phyloP scores from a whole-genome alignment of 768 basidiomycete genomes.

The Auricularia heimuer region DNA sequence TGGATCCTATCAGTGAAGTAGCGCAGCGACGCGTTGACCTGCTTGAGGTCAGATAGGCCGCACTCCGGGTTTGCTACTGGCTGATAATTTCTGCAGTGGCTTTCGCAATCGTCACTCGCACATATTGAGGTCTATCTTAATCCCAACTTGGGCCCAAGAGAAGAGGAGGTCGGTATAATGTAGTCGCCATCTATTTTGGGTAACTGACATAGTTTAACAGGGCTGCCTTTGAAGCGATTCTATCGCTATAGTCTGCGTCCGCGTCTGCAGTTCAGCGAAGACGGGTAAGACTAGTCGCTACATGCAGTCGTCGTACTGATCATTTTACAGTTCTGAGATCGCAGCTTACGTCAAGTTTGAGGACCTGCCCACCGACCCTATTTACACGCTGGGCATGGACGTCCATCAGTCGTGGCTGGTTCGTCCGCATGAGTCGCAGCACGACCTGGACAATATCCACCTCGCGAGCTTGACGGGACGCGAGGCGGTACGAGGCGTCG shows the following conservation, averaged over 20 bases:
- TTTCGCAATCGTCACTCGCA: slow-evolving; percentile 50
- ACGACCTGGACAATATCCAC: slow-evolving; percentile 95
- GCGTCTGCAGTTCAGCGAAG: slow-evolving; percentile 48
- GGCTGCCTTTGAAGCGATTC: slow-evolving; percentile 79
- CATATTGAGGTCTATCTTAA: slow-evolving; percentile 74
- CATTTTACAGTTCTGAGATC: slow-evolving; percentile 40
- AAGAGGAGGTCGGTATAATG: slow-evolving; percentile 50
- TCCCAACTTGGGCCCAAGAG: slow-evolving; percentile 35
- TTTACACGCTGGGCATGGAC: slow-evolving; percentile 92
- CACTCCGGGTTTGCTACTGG: no score
- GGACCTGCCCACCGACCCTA: slow-evolving; percentile 70
- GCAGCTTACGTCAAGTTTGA: slow-evolving; percentile 53
- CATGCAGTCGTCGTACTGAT: background rate
- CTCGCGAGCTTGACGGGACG: slow-evolving; percentile 52
- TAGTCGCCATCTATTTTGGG: background rate
- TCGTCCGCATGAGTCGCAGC: slow-evolving; percentile 74
- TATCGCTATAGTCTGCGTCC: slow-evolving; percentile 69
- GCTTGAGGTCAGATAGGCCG: slow-evolving; percentile 40
- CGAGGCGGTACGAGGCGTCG: slow-evolving; percentile 44
- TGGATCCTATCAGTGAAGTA: slow-evolving; percentile 78
- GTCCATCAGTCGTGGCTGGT: slow-evolving; percentile 89
- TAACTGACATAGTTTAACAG: background rate
- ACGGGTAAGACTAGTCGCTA: slow-evolving; percentile 43
- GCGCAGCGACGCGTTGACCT: slow-evolving; percentile 83
- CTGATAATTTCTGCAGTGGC: slow-evolving; percentile 38